These are phyloP conservation scores for Cladosporium cucumerinum DNA, from an alignment of 2,329 filamentous ascomycete genomes.

Conservation along the genomic window DNA sequence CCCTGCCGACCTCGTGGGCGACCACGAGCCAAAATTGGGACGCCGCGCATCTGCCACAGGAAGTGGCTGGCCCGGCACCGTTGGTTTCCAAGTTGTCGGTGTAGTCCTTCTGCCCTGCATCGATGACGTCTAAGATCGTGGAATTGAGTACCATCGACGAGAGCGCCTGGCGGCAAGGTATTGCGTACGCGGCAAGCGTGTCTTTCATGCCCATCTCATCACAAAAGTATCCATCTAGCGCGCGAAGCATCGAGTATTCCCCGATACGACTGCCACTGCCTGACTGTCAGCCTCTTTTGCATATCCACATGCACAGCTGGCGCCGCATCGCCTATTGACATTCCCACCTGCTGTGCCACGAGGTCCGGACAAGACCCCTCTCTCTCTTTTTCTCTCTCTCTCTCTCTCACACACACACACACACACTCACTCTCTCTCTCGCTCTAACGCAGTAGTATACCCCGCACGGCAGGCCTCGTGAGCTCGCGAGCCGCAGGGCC, in stretches of 20 bases:
- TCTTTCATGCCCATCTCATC: background rate
- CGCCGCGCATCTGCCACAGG: background rate
- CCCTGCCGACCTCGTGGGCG: constrained; percentile 4
- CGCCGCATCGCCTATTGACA: constrained; percentile 1
- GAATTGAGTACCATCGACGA: background rate
- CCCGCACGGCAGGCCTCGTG: background rate
- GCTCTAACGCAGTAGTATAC: too few species aligned
- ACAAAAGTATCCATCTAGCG: background rate
- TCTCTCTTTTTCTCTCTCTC: too few species aligned
- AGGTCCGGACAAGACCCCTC: background rate
- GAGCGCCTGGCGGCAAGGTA: background rate
- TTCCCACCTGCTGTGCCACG: background rate
- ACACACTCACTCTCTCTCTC: too few species aligned
- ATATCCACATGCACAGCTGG: background rate
- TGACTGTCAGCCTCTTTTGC: background rate
- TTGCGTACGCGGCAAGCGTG: background rate
- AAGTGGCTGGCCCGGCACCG: constrained; percentile 2
- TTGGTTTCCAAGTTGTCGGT: constrained; percentile 5
- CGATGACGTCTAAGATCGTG: constrained; percentile 5
- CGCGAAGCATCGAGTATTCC: background rate
- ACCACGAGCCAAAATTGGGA: constrained; percentile 1
- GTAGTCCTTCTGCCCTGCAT: background rate
- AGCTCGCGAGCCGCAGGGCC: background rate
- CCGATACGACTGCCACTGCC: background rate
- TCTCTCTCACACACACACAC: too few species aligned